Evolutionary conservation across 495 filamentous ascomycete species (phyloP).

Genomic region (Hypoxylon rickii): DNA sequence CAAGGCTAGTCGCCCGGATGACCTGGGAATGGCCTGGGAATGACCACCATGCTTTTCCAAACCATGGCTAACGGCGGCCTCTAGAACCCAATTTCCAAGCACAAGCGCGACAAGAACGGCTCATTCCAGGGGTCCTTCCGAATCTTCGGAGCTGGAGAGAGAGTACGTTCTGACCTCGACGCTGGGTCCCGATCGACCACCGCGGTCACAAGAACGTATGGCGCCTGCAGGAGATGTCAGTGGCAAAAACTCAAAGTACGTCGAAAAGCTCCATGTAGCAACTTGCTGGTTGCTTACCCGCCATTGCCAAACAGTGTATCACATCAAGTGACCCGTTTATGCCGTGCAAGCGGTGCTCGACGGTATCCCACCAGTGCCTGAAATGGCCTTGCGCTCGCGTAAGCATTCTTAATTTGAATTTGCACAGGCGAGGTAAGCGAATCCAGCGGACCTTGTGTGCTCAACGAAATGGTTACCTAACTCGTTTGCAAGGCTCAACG

Average conservation of each 20-base stretch:
- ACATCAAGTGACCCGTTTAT: neutral
- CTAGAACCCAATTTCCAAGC: slow-evolving; percentile 18
- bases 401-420: slow-evolving; percentile 1
- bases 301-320: neutral
- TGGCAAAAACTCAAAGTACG: slow-evolving; percentile 5
- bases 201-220: slow-evolving; percentile 8
- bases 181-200: slow-evolving; percentile 7
- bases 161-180: slow-evolving; percentile 7
- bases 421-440: slow-evolving; percentile 1
- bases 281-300: neutral
- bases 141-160: slow-evolving; percentile 11
- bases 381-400: slow-evolving; percentile 1
- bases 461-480: neutral
- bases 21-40: neutral
- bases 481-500: neutral
- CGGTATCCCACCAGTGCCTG: neutral
- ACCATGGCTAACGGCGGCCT: slow-evolving; percentile 3
- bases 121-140: slow-evolving; percentile 11
- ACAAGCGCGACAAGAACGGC: slow-evolving; percentile 10
- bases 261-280: neutral
- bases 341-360: neutral
- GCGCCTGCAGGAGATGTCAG: slow-evolving; percentile 13
- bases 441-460: neutral
- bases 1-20: slow-evolving; percentile 1
- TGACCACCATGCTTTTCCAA: neutral